Evolutionary conservation across 371 early-diverging fungal genomes (phyloP).

Genomic region (Basidiobolus meristosporus): DNA sequence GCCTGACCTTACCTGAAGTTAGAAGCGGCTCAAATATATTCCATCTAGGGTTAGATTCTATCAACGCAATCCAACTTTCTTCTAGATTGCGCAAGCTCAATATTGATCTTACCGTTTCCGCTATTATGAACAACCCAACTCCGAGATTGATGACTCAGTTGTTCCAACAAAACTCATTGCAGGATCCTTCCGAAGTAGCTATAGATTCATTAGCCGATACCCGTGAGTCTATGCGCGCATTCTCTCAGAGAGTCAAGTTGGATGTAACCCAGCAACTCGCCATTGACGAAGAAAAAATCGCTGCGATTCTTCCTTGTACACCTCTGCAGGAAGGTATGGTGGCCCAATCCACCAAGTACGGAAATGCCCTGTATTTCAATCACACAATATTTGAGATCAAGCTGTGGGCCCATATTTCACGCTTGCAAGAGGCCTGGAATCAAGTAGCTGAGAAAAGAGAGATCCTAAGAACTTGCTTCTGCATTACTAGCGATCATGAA

Average conservation of each 20-base stretch:
- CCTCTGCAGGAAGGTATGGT: not conserved
- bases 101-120: not conserved
- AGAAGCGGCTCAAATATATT: not conserved
- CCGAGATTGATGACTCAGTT: too few relatives aligned
- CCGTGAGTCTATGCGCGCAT: not conserved
- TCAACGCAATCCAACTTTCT: not conserved
- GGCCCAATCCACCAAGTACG: not conserved
- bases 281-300: not conserved
- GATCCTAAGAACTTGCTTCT: not conserved
- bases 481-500: too few relatives aligned
- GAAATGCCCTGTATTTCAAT: not conserved
- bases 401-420: not conserved
- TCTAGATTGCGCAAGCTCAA: not conserved
- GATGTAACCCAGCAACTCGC: not conserved
- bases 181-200: not conserved
- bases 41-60: not conserved
- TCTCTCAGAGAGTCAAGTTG: not conserved
- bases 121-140: too few relatives aligned
- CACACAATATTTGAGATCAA: not conserved
- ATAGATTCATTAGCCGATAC: not conserved
- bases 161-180: not conserved
- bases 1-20: not conserved
- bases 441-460: not conserved
- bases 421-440: not conserved
- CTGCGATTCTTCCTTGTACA: not conserved